Percentiles rank a stretch among this genome's conserved stretches.
Conservation (phyloP, 1,139 yeast genomes). For the Meyerozyma athensensis region DNA sequence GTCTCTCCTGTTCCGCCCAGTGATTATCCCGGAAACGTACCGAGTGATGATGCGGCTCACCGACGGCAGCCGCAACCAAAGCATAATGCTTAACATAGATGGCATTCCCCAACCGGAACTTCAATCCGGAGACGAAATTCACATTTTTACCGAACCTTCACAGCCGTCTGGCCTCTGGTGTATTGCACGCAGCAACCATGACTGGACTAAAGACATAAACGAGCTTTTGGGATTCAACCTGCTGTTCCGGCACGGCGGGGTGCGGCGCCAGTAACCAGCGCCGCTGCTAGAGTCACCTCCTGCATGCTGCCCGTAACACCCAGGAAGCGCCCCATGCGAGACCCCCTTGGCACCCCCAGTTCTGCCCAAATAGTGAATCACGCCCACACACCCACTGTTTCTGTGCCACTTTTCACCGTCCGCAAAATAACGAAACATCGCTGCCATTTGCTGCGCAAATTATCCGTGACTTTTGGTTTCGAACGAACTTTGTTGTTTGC, state of each 20-base stretch:
- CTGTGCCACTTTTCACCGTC: slow-evolving; percentile 1
- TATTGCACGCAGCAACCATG: slow-evolving; percentile 74
- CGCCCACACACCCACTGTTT: slow-evolving; percentile 1
- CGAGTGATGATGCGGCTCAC: slow-evolving; percentile 67
- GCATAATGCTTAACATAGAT: slow-evolving; percentile 65
- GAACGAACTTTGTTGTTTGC: not conserved
- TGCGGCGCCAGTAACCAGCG: not conserved
- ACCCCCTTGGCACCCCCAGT: slow-evolving; percentile 4
- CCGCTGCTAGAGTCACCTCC: too few species aligned
- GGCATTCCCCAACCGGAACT: slow-evolving; percentile 72
- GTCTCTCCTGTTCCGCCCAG: slow-evolving; percentile 80
- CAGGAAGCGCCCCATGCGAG: too few species aligned
- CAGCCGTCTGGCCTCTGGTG: slow-evolving; percentile 73
- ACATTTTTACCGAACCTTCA: slow-evolving; percentile 50
- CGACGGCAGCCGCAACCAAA: slow-evolving; percentile 37
- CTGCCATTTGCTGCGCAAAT: not conserved
- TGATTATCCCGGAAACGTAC: slow-evolving; percentile 70
- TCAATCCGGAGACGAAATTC: slow-evolving; percentile 73
- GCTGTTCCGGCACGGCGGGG: slow-evolving; percentile 3
- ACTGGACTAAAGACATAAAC: slow-evolving; percentile 88
- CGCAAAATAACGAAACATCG: not conserved
- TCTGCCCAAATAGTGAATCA: not conserved
- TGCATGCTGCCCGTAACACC: too few species aligned
- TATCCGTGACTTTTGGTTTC: not conserved
- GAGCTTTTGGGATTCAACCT: slow-evolving; percentile 78